These are phyloP conservation scores for Cynara cardunculus DNA, from an alignment of 129 eudicot genomes.

Conservation along the genomic window DNA sequence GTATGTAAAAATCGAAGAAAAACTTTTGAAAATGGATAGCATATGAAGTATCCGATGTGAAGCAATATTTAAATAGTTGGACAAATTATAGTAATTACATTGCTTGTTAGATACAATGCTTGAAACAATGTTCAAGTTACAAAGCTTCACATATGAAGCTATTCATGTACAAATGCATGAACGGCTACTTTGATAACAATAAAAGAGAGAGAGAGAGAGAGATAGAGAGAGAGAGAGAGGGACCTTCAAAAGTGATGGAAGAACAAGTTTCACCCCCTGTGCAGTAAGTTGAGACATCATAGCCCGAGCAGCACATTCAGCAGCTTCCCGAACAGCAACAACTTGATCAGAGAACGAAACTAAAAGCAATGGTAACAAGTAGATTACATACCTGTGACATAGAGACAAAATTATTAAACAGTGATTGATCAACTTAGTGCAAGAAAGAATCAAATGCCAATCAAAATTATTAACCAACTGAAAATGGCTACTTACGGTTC, in stretches of 20 bases:
- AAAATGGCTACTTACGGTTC: slow-evolving; percentile 74
- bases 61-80: too few species aligned
- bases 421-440: background rate
- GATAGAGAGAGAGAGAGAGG: slow-evolving; percentile 1
- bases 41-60: too few species aligned
- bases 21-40: too few species aligned
- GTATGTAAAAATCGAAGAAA: too few species aligned
- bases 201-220: slow-evolving; percentile 16
- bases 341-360: slow-evolving; percentile 99
- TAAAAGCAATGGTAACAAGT: slow-evolving; percentile 75
- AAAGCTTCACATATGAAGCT: too few species aligned
- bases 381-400: slow-evolving; percentile 78
- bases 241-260: slow-evolving; percentile 96
- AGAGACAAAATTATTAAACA: background rate
- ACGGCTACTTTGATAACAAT: background rate
- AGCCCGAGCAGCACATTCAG: slow-evolving; percentile 99
- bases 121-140: too few species aligned
- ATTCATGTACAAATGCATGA: too few species aligned
- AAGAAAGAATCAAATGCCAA: background rate
- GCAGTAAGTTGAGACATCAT: slow-evolving; percentile 99
- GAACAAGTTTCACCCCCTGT: slow-evolving; percentile 95
- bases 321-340: slow-evolving; percentile 97
- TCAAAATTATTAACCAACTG: background rate
- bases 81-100: too few species aligned
- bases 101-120: too few species aligned